A percentile compares a stretch with the other conserved stretches of the same genome.
Evolutionary conservation across 176 grass and related monocot species (phyloP).

Genomic region (Coix lacrymajobi): DNA sequence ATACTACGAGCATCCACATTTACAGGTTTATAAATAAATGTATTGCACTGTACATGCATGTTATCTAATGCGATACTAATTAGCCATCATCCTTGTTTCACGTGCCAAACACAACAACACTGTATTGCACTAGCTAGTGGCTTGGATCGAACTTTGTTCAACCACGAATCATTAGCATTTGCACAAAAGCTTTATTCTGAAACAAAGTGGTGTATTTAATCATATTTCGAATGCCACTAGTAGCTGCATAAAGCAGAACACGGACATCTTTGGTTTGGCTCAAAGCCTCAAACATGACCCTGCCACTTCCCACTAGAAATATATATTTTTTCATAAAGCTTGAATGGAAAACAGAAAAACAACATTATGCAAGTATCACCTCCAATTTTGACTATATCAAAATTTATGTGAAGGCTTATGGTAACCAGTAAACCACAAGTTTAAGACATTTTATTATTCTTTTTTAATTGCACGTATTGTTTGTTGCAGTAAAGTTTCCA

Average conservation of each 20-base stretch:
- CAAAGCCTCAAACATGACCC: conserved; percentile 9
- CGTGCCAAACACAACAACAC: neutral
- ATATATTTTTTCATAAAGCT: conserved; percentile 27
- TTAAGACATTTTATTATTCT: neutral
- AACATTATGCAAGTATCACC: conserved; percentile 3
- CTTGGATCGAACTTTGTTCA: neutral
- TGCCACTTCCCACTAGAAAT: conserved; percentile 15
- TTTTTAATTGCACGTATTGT: neutral
- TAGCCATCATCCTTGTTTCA: neutral
- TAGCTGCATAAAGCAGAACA: conserved; percentile 7
- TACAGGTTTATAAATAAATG: too few relatives aligned
- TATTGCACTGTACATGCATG: too few relatives aligned
- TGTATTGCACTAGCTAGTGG: neutral
- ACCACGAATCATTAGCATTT: conserved; percentile 6
- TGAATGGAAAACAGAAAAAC: neutral
- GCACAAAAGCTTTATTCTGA: conserved; percentile 10
- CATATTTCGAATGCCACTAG: conserved; percentile 33
- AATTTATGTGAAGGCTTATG: neutral
- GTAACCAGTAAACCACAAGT: neutral
- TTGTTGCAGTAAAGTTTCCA: neutral
- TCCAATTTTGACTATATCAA: neutral
- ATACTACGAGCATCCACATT: conserved; percentile 1
- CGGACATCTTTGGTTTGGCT: conserved; percentile 18
- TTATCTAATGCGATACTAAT: too few relatives aligned
- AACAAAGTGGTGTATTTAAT: conserved; percentile 8